phyloP scores from a whole-genome alignment of 495 filamentous ascomycete species.

The Trichoderma gamsii region DNA sequence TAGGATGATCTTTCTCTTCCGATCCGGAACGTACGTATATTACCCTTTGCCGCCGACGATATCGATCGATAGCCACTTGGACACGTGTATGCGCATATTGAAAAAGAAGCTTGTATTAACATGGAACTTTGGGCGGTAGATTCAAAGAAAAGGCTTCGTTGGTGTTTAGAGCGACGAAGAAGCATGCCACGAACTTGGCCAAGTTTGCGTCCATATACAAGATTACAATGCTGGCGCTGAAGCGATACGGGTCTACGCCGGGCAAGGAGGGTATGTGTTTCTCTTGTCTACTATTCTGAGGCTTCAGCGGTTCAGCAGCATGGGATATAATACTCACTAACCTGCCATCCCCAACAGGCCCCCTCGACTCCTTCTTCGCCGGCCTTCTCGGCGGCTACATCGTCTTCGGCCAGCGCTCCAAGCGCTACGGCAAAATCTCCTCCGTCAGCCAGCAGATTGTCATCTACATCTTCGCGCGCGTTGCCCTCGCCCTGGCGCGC shows the following conservation, averaged over 20 bases:
- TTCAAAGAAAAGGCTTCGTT: slow-evolving; percentile 71
- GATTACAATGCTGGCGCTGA: slow-evolving; percentile 62
- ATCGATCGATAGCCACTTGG: neutral
- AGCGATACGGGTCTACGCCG: slow-evolving; percentile 53
- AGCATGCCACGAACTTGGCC: slow-evolving; percentile 86
- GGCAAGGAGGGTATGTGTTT: slow-evolving; percentile 46
- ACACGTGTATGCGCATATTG: neutral
- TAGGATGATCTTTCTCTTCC: slow-evolving; percentile 93
- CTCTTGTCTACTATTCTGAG: neutral
- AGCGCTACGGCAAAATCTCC: slow-evolving; percentile 55
- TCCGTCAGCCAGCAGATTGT: slow-evolving; percentile 96
- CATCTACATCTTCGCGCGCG: slow-evolving; percentile 93
- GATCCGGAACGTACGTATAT: slow-evolving; percentile 65
- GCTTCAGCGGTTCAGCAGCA: neutral
- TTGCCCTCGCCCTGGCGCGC: slow-evolving; percentile 75
- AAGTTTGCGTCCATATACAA: slow-evolving; percentile 91
- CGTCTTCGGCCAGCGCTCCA: slow-evolving; percentile 71
- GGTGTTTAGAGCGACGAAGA: slow-evolving; percentile 77
- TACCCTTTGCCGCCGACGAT: neutral
- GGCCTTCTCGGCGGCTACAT: slow-evolving; percentile 85
- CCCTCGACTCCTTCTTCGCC: slow-evolving; percentile 81
- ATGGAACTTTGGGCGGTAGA: slow-evolving; percentile 31
- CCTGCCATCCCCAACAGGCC: slow-evolving; percentile 35
- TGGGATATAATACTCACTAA: neutral
- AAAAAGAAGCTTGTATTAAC: slow-evolving; percentile 1